phyloP scores from a whole-genome alignment of 495 filamentous ascomycete genomes.

The Daldinia concentrica region DNA sequence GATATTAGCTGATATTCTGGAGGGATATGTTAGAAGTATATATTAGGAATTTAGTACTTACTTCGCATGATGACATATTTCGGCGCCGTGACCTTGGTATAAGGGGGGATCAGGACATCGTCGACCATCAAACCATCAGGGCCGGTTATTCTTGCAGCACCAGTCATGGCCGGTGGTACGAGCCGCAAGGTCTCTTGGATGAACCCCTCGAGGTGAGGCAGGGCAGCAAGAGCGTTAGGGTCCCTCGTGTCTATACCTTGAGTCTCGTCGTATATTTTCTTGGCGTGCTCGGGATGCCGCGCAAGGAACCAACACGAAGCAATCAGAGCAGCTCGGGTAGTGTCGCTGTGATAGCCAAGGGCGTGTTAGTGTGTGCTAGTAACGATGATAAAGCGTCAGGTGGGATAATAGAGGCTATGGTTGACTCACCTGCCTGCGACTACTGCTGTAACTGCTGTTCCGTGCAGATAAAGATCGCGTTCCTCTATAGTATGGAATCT shows the following conservation, averaged over 20 bases:
- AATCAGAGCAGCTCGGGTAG: neutral
- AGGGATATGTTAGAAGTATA: neutral
- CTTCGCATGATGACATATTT: constrained; percentile 32
- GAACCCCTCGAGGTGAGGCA: constrained; percentile 42
- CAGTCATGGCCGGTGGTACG: constrained; percentile 52
- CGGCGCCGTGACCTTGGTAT: constrained; percentile 35
- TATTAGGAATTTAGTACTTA: constrained; percentile 7
- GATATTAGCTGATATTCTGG: no score
- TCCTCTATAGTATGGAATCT: constrained; percentile 12
- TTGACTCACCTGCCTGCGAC: constrained; percentile 35
- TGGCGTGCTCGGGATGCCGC: constrained; percentile 18
- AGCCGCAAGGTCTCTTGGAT: constrained; percentile 61
- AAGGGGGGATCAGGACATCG: constrained; percentile 53
- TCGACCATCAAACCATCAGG: constrained; percentile 52
- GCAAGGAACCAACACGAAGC: constrained; percentile 14
- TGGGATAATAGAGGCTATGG: neutral
- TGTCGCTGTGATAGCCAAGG: neutral
- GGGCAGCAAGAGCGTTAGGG: neutral
- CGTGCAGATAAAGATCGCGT: constrained; percentile 26
- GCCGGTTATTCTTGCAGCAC: constrained; percentile 48
- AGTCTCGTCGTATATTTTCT: constrained; percentile 17
- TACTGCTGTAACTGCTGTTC: constrained; percentile 36
- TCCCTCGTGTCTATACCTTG: neutral
- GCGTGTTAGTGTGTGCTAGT: no score
- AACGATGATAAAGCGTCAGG: no score